Evolutionary conservation across 2,329 filamentous ascomycete genomes (phyloP), one percentile per base, ranked within the genome.

Genomic region (Tolypocladium endophyticum): DNA sequence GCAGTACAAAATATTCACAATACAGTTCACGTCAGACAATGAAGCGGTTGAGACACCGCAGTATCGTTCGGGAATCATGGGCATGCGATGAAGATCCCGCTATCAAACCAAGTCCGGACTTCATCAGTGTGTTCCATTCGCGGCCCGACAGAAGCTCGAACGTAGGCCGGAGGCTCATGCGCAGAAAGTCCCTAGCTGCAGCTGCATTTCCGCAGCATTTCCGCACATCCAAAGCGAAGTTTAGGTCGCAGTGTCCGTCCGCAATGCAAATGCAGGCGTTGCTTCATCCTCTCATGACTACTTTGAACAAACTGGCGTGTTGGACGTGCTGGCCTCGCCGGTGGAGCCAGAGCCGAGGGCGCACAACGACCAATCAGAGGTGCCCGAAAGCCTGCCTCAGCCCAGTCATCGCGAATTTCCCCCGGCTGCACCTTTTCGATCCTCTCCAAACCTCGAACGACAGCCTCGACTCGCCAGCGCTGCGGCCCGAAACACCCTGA

Each of bases 401-500:
- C 61, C 61, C 69, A 67, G 67, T 69, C 69, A 67, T 68, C 66
- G 62, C 66, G 63, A 67, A 62, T 61, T 65, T 67, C 61, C 62
- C 59, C 43, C 33, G 62, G 58, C 57, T 56, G 52, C 59, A 60
- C 45, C 58, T 58, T 62, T 55, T 63, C 54, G 43, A 60, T 36
- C 55, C 43, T 58, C 68, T 66, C 61, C 65, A 66, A 66, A 64
- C 64, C 65, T 65, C 65, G 65, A 66, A 63, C 61, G 64, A 69
- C 58, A 69, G 60, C 61, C 65, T 64, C 64, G 61, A 62, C 66
- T 63, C 65, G 61, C 62, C 66, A 64, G 64, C 61, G 64, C 64
- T 65, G 64, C 66, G 65, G 64, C 65, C 65, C 64, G 66, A 64
- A 64, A 60, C 63, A 58, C 60, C 60, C 61, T 57, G 61, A 66